Percentiles rank a stretch among this genome's conserved stretches.
phyloP scores from a whole-genome alignment of 441 rosid genomes.

The Eutrema salsugineum region DNA sequence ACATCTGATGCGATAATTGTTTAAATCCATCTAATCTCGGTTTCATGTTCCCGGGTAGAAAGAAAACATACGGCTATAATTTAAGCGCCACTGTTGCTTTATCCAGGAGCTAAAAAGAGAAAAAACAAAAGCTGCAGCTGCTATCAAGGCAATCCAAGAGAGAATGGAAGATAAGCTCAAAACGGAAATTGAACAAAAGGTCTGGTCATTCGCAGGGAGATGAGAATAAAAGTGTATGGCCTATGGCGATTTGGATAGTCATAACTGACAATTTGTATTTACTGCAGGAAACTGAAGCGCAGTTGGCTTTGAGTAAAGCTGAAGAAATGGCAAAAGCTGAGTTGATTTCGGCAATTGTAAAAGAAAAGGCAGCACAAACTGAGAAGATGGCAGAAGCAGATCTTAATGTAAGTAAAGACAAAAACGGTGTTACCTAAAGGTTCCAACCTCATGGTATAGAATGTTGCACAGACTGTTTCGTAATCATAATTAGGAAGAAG shows the following conservation, averaged over 20 bases:
- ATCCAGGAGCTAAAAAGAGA: slow-evolving; percentile 93
- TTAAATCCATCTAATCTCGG: background rate
- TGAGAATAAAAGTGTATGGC: background rate
- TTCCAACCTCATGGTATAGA: background rate
- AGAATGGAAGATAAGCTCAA: slow-evolving; percentile 81
- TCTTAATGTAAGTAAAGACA: slow-evolving; percentile 64
- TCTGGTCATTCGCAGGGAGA: slow-evolving; percentile 14
- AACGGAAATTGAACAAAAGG: slow-evolving; percentile 86
- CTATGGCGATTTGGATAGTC: slow-evolving; percentile 8
- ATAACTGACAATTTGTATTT: slow-evolving; percentile 25
- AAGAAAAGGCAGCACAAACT: slow-evolving; percentile 84
- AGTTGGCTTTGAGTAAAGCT: slow-evolving; percentile 49
- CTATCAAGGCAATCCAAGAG: slow-evolving; percentile 79
- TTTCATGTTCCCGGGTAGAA: slow-evolving; percentile 1
- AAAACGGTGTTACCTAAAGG: background rate
- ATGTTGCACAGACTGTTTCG: background rate
- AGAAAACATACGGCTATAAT: background rate
- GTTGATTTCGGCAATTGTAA: slow-evolving; percentile 64
- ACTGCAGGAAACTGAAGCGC: slow-evolving; percentile 75
- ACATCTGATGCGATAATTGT: background rate
- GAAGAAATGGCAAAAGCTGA: slow-evolving; percentile 84
- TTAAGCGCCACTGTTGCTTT: slow-evolving; percentile 4
- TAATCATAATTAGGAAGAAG: background rate
- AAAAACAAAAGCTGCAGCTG: slow-evolving; percentile 79
- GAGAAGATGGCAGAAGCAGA: slow-evolving; percentile 91